phyloP scores from a whole-genome alignment of 441 rosid genomes.

The Dalechampia spathulata region DNA sequence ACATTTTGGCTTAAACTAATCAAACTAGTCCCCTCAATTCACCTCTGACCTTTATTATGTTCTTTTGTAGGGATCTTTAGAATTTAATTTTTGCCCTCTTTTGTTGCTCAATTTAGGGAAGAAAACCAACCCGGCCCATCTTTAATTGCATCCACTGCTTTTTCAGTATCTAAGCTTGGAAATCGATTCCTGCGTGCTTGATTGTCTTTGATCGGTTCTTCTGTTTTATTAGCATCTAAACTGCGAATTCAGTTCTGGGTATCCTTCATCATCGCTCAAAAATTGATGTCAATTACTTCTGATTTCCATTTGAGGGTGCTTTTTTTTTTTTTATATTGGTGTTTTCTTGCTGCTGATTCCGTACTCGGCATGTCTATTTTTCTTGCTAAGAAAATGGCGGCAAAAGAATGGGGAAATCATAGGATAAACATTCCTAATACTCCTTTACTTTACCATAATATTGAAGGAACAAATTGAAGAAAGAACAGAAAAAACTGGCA shows the following conservation, averaged over 20 bases:
- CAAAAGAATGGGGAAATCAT: too few species aligned
- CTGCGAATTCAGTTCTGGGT: constrained; percentile 1
- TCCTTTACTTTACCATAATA: neutral
- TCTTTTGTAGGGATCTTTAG: neutral
- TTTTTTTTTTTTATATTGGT: neutral
- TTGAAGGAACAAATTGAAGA: too few species aligned
- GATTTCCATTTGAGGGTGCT: neutral
- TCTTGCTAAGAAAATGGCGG: too few species aligned
- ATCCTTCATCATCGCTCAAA: neutral
- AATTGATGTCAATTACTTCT: neutral
- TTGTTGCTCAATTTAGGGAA: neutral
- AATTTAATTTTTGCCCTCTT: neutral
- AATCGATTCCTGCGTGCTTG: too few species aligned
- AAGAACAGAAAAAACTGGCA: too few species aligned
- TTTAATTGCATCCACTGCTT: too few species aligned
- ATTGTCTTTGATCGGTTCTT: neutral
- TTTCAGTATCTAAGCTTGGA: too few species aligned
- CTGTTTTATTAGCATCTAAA: neutral
- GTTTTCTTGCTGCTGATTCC: neutral
- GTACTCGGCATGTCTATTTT: too few species aligned
- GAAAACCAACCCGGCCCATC: neutral
- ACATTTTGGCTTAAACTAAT: too few species aligned
- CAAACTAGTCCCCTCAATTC: too few species aligned
- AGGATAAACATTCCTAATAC: neutral
- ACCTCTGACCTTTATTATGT: too few species aligned